Base-by-base conservation (phyloP, 352 stramenopile species). In the Discostella stelligera region DNA sequence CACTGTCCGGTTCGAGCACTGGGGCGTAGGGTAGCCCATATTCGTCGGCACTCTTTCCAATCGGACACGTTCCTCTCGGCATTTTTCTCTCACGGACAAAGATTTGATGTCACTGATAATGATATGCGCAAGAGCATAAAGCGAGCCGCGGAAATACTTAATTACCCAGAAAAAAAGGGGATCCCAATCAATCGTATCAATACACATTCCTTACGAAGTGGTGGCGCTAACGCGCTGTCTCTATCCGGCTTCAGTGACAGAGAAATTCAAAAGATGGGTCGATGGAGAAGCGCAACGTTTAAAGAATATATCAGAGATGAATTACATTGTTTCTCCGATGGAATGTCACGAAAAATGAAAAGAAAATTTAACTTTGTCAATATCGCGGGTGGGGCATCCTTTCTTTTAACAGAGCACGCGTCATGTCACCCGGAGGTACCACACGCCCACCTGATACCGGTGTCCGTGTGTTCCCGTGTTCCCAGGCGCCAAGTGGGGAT, bases 221-320 rank as follows among this genome's bases (percentile, higher is more conserved):
- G 64, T n/a, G 63, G 64, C 0, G 64, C 71, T 20, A 70, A 74
- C 58, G 64, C 63, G 18, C 16, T 74, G 6, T 65, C 56, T 5
- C 18, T 79, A n/a, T 23, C 27, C 7, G 72, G 65, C 0, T 72
- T 69, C 39, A 62, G 30, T 5, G 56, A 79, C 2, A 27, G 13
- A 9, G 25, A 72, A 48, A 75, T 80, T 0, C 59, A 80, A 49
- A 80, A 71, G 39, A 71, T 75, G 72, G 58, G 72, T 0, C 46
- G 48, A 7, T 56, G 11, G n/a, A 2, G 5, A 2, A 32, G 27
- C 5, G 27, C 27, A 6, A 32, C 27, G 2, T 32, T 32, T 32
- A 32, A 56, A 23, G 49, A 21, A 23, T 56, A 56, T 21, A 23
- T 56, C n/a, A 18, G 16, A 18, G 49, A 56, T 1, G 49, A 56